Evolutionary conservation across 495 filamentous ascomycete genomes (phyloP).

Genomic region (Lasiosphaeria miniovina): DNA sequence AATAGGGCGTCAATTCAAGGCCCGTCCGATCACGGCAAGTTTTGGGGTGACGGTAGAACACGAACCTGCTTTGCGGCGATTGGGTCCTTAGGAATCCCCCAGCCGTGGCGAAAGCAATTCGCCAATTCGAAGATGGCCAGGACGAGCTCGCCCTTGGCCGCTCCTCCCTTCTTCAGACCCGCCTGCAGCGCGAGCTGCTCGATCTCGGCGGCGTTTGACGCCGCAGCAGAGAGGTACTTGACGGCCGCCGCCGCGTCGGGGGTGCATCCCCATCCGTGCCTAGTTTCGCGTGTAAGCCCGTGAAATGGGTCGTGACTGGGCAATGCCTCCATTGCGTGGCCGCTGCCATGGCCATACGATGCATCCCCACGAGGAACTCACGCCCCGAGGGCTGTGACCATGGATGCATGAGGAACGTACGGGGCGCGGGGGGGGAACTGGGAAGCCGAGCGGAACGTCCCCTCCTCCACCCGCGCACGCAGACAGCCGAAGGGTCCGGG

Average conservation of each 20-base stretch:
- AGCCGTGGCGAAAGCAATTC: slow-evolving; percentile 94
- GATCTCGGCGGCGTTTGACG: slow-evolving; percentile 83
- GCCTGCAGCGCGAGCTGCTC: slow-evolving; percentile 80
- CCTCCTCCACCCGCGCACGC: no score
- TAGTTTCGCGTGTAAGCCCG: slow-evolving; percentile 31
- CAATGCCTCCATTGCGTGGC: slow-evolving; percentile 17
- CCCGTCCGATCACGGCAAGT: slow-evolving; percentile 2
- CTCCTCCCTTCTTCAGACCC: slow-evolving; percentile 87
- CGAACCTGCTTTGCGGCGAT: slow-evolving; percentile 69
- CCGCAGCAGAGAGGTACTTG: slow-evolving; percentile 79
- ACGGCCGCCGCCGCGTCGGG: slow-evolving; percentile 71
- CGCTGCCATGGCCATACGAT: slow-evolving; percentile 15
- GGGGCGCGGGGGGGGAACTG: no score
- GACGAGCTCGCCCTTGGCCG: slow-evolving; percentile 95
- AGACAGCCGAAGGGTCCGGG: no score
- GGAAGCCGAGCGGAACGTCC: no score
- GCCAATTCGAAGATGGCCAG: slow-evolving; percentile 94
- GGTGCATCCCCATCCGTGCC: slow-evolving; percentile 90
- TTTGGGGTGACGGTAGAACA: slow-evolving; percentile 12
- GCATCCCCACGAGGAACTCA: slow-evolving; percentile 3
- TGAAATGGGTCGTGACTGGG: slow-evolving; percentile 16
- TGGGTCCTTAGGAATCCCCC: slow-evolving; percentile 87
- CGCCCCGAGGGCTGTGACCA: slow-evolving; percentile 4
- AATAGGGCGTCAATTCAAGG: neutral
- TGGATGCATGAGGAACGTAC: slow-evolving; percentile 6